Base-by-base conservation (phyloP, 176 grass and related monocot genomes). In the Avena insularis region DNA sequence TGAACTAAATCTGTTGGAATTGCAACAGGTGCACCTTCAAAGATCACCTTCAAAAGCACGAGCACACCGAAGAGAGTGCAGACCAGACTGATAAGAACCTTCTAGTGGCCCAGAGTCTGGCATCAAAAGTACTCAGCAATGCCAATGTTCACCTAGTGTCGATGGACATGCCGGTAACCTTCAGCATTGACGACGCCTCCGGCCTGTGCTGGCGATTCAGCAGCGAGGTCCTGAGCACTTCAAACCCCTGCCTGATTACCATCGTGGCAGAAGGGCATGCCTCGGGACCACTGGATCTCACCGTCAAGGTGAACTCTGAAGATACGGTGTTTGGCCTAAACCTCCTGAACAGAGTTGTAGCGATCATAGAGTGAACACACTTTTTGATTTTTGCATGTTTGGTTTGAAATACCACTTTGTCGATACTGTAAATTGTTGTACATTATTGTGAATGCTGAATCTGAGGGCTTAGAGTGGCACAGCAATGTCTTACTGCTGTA, bases 91-190 rank as follows among this genome's bases (percentile, higher is more conserved):
- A 95, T 80, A 87, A 91, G 64, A 98, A 86, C 48, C 89, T 96
- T 91, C 23, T 90, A 10, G 80, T 98, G 27, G 92, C 93, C 58
- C 56, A 87, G 62, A 91, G 77, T 60, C 51, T 98, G 3, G 92
- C 90, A 46, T 90, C 85, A 45, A 98, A 94, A 81, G 33, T 98
- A 84, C 88, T 96, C 54, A 90, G 88, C 87, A 98, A 93, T 11
- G 31, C 88, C 12, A 94, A 96, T 55, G 62, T 98, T 25, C 85
- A 91, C 79, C 90, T 98, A 29, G 90, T 98, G 56, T 94, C 89
- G 17, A 92, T 93, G 88, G 96, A 98, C 50, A 98, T 98, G 92
- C 92, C 92, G 13, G 80, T 98, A 33, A 94, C 92, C 68, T 91
- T 92, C 33, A 90, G 78, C 80, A 78, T 89, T 5, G 89, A 98